These are phyloP conservation scores for Xylaria castorea DNA, from an alignment of 495 filamentous ascomycete genomes.

Conservation along the genomic window DNA sequence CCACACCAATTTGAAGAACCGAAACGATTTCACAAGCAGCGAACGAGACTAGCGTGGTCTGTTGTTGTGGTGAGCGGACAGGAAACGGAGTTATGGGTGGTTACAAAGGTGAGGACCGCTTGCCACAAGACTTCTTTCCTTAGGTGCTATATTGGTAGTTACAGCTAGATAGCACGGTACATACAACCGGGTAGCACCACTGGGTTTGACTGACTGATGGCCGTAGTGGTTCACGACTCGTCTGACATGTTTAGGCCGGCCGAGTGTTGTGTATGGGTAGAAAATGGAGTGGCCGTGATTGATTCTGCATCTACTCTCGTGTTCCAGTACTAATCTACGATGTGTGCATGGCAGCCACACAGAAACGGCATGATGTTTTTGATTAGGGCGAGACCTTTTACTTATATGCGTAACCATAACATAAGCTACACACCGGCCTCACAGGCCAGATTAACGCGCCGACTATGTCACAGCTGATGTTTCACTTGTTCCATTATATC, in stretches of 20 bases:
- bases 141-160: background rate
- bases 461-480: too few relatives aligned
- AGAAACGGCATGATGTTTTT: conserved; percentile 1
- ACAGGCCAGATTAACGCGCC: background rate
- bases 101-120: background rate
- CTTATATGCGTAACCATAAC: background rate
- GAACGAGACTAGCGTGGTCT: background rate
- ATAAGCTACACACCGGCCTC: background rate
- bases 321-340: background rate
- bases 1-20: background rate
- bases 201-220: background rate
- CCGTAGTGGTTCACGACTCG: background rate
- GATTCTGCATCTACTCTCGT: background rate
- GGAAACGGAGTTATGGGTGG: background rate
- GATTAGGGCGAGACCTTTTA: background rate
- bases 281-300: too few relatives aligned
- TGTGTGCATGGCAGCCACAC: background rate
- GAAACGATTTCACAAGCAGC: background rate
- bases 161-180: background rate
- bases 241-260: background rate
- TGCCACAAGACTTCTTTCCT: background rate
- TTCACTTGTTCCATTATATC: background rate
- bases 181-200: background rate
- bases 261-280: background rate
- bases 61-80: background rate